Evolutionary conservation across 1,284 basidiomycete species (phyloP).

Genomic region (Wallemia hederae): DNA sequence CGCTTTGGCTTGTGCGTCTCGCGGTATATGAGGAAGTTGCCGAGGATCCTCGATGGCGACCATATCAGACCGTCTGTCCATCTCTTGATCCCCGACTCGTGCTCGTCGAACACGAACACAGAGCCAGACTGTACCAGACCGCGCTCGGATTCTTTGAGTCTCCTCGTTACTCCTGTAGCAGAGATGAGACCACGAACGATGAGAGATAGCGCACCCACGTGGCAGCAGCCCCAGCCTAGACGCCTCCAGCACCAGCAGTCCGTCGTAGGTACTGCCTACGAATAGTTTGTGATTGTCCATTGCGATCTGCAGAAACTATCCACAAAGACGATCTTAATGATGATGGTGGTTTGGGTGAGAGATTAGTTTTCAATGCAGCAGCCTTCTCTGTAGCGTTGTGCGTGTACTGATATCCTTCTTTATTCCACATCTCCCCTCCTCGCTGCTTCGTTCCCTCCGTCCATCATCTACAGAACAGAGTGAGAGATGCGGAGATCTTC

Average conservation of each 20-base stretch:
- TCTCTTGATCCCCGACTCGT: slow-evolving; percentile 86
- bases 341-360: background rate
- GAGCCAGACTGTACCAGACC: slow-evolving; percentile 77
- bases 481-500: background rate
- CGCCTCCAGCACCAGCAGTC: slow-evolving; percentile 79
- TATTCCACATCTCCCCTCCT: background rate
- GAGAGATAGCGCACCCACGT: slow-evolving; percentile 16
- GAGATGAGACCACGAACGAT: background rate
- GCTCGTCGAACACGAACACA: slow-evolving; percentile 92
- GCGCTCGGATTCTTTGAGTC: slow-evolving; percentile 70
- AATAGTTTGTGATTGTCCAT: slow-evolving; percentile 17
- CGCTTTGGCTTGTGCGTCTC: slow-evolving; percentile 49
- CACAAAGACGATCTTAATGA: background rate
- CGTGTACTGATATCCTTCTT: too few relatives aligned
- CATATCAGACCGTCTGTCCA: slow-evolving; percentile 96
- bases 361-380: too few relatives aligned
- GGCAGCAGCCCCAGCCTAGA: slow-evolving; percentile 68
- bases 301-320: too few relatives aligned
- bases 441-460: background rate
- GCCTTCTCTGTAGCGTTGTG: too few relatives aligned
- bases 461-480: background rate
- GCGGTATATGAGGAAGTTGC: slow-evolving; percentile 78
- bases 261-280: slow-evolving; percentile 85
- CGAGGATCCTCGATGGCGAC: slow-evolving; percentile 62
- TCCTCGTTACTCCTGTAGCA: slow-evolving; percentile 34